Base-by-base conservation (phyloP, 2,329 filamentous ascomycete genomes). In the Thelonectria rubi region DNA sequence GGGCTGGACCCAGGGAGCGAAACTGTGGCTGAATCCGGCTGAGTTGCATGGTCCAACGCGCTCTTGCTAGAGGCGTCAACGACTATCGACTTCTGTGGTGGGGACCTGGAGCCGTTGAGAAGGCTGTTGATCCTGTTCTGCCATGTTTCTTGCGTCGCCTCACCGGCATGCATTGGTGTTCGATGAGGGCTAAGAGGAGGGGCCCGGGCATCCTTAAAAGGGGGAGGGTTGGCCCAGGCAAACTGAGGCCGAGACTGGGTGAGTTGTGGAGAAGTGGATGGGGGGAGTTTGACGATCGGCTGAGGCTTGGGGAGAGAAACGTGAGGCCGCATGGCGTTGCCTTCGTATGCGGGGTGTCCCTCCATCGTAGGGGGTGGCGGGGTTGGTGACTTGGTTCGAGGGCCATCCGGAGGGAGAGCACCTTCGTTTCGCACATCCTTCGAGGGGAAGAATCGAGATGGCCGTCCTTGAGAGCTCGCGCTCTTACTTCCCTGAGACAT, bases 91-190 rank as follows among this genome's bases (percentile, higher is more conserved):
- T 84, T 88, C 47, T 83, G 81, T 14, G 81, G 81, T 18, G 84
- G 78, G 8, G 87, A 82, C 73, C 91, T 93, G 40, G 81, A 80
- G n/a, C 87, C 87, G 68, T 88, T 86, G 37, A 97, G 84, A 46
- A 97, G 83, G 47, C 85, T 89, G 75, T 97, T 93, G 75, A 97
- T 93, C 70, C 88, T 88, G 69, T 91, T 89, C 75, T 97, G 93
- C 93, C 93, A 94, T 56, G 84, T 83, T 54, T 73, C 72, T 64
- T 79, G 68, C 61, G 75, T 74, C 8, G 78, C 77, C 51, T 81
- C 80, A 15, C 72, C 72, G 21, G 70, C 68, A 46, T 67, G 65
- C 8, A 62, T 55, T 7, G 73, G 67, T 6, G 57, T 63, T 20
- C 66, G 67, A 14, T 71, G 63, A 26, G 70, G 60, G 34, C 64